phyloP scores from a whole-genome alignment of 345 rosid species.

The Xanthoceras sorbifolium region DNA sequence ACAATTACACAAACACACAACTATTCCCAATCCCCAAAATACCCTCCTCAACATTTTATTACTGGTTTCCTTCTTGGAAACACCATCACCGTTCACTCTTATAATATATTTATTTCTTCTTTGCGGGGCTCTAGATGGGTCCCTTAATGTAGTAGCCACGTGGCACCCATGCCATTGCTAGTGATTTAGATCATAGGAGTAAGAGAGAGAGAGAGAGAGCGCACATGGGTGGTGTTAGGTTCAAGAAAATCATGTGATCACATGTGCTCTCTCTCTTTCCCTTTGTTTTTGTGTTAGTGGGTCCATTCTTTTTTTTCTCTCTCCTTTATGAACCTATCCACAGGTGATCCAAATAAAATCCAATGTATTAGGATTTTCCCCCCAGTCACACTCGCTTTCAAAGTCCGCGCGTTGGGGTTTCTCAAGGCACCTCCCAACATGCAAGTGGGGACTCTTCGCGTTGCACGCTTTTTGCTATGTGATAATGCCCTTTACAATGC shows the following conservation, averaged over 20 bases:
- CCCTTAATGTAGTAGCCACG: slow-evolving; percentile 25
- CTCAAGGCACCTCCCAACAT: not conserved
- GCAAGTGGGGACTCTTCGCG: not conserved
- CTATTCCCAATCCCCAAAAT: slow-evolving; percentile 7
- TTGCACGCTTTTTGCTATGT: slow-evolving; percentile 14
- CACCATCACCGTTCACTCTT: not conserved
- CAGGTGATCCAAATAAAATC: slow-evolving; percentile 13
- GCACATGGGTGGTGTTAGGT: slow-evolving; percentile 49
- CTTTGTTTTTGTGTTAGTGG: slow-evolving; percentile 9
- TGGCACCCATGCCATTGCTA: slow-evolving; percentile 30
- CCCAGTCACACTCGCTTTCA: not conserved
- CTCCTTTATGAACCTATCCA: not conserved
- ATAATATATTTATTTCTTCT: not conserved
- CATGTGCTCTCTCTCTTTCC: slow-evolving; percentile 35
- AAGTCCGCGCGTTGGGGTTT: not conserved
- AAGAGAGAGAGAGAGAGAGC: slow-evolving; percentile 13
- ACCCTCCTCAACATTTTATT: not conserved
- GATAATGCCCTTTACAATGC: not conserved
- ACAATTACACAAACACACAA: slow-evolving; percentile 24
- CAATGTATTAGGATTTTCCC: not conserved
- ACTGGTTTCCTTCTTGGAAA: slow-evolving; percentile 39
- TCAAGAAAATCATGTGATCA: slow-evolving; percentile 52
- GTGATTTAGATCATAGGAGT: slow-evolving; percentile 13
- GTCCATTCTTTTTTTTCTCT: not conserved
- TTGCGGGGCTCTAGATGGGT: slow-evolving; percentile 39